phyloP scores from a whole-genome alignment of 2,329 filamentous ascomycete genomes.

The Bipolaris bicolor region DNA sequence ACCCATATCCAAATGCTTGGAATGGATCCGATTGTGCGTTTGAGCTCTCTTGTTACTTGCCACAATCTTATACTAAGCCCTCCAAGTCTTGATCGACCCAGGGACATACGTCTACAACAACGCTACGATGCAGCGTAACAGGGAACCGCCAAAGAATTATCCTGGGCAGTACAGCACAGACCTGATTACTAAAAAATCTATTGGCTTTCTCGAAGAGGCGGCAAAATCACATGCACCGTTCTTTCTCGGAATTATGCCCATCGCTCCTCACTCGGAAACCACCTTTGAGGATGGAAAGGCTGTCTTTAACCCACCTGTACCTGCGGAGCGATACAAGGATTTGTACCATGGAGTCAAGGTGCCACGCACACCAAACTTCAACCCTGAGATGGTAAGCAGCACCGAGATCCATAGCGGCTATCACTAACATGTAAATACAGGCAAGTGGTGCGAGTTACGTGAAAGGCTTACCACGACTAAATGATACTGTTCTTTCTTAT shows the following conservation, averaged over 20 bases:
- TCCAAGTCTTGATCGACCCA: background rate
- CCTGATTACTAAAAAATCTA: conserved; percentile 63
- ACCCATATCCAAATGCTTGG: conserved; percentile 63
- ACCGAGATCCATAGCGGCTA: background rate
- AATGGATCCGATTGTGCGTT: conserved; percentile 64
- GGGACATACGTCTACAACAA: conserved; percentile 71
- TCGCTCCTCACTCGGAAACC: conserved; percentile 64
- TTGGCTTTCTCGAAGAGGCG: conserved; percentile 66
- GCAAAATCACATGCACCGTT: background rate
- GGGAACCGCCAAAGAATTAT: conserved; percentile 61
- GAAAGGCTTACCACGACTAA: background rate
- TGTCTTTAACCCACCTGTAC: background rate
- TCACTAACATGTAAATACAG: background rate
- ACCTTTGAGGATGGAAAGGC: background rate
- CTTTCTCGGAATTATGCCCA: conserved; percentile 68
- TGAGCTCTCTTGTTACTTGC: conserved; percentile 45
- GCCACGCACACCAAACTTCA: background rate
- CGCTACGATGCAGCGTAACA: conserved; percentile 66
- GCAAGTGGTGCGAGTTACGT: background rate
- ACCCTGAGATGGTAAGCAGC: background rate
- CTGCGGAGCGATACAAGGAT: background rate
- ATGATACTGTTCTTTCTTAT: conserved; percentile 1
- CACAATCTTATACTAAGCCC: background rate
- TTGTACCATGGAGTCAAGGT: background rate
- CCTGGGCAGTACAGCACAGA: conserved; percentile 63